These are phyloP conservation scores for Saccharomyces hybrid DNA, from an alignment of 1,139 yeast species.

Conservation along the genomic window DNA sequence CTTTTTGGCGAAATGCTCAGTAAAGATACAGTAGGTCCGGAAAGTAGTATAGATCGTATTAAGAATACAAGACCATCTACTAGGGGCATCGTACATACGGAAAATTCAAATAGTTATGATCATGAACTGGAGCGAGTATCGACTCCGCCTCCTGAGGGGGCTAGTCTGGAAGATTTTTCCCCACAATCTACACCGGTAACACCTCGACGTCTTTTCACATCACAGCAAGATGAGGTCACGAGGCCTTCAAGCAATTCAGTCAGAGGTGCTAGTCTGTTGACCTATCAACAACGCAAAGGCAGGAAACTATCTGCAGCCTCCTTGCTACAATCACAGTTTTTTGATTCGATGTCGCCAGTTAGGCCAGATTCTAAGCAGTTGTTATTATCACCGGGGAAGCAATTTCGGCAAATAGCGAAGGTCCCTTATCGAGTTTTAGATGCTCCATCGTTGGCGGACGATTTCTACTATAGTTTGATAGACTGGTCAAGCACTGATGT, in stretches of 20 bases:
- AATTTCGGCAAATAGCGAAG: conserved; percentile 67
- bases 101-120: not conserved
- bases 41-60: conserved; percentile 27
- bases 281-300: conserved; percentile 64
- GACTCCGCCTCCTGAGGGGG: conserved; percentile 21
- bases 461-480: conserved; percentile 81
- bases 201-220: conserved; percentile 28
- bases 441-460: conserved; percentile 94
- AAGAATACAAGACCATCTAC: conserved; percentile 19
- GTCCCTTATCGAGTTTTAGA: conserved; percentile 91
- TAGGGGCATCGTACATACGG: not conserved
- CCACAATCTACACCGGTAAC: conserved; percentile 35
- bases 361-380: conserved; percentile 80
- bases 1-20: conserved; percentile 75
- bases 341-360: conserved; percentile 68
- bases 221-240: conserved; percentile 17
- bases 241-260: conserved; percentile 46
- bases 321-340: conserved; percentile 62
- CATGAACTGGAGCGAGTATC: not conserved
- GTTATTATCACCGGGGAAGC: conserved; percentile 73
- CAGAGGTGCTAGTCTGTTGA: conserved; percentile 48
- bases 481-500: conserved; percentile 95
- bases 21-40: conserved; percentile 21
- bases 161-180: conserved; percentile 8
- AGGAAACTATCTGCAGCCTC: conserved; percentile 49